Conservation (phyloP, 2,329 filamentous ascomycete species). For the Colletotrichum aenigma region DNA sequence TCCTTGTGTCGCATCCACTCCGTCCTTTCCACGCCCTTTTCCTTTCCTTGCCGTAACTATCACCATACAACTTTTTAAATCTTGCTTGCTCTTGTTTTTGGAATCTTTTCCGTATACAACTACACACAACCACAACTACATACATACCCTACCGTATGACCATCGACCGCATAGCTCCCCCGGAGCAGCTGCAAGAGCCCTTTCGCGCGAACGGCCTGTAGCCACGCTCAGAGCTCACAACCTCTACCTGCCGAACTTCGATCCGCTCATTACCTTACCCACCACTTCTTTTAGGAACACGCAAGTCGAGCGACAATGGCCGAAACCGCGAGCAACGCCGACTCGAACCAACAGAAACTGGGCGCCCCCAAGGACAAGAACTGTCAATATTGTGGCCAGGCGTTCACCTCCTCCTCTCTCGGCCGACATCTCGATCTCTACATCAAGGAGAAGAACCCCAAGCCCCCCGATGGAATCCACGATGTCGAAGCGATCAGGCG, state of each 20-base stretch:
- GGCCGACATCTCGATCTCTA: slow-evolving; percentile 94
- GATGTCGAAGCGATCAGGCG: slow-evolving; percentile 88
- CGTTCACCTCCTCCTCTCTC: slow-evolving; percentile 92
- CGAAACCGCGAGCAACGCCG: slow-evolving; percentile 32
- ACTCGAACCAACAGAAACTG: slow-evolving; percentile 39
- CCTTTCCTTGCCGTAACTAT: not conserved
- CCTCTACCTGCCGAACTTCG: not conserved
- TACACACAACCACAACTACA: not conserved
- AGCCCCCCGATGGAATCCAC: slow-evolving; percentile 84
- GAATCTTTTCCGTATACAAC: not conserved
- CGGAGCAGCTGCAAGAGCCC: slow-evolving; percentile 16
- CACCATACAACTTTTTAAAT: not conserved
- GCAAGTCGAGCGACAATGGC: slow-evolving; percentile 26
- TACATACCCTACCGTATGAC: slow-evolving; percentile 10
- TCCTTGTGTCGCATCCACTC: slow-evolving; percentile 2
- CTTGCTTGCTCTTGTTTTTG: not conserved
- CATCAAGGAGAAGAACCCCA: slow-evolving; percentile 92
- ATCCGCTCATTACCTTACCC: not conserved
- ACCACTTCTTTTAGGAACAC: not conserved
- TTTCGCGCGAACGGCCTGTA: not conserved
- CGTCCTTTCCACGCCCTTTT: slow-evolving; percentile 9
- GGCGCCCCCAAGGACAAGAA: slow-evolving; percentile 78
- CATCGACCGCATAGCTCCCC: slow-evolving; percentile 19
- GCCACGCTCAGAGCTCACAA: not conserved
- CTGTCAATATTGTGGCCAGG: slow-evolving; percentile 86